Evolutionary conservation across 768 basidiomycete genomes (phyloP).

Genomic region (Hypholoma fasciculare): DNA sequence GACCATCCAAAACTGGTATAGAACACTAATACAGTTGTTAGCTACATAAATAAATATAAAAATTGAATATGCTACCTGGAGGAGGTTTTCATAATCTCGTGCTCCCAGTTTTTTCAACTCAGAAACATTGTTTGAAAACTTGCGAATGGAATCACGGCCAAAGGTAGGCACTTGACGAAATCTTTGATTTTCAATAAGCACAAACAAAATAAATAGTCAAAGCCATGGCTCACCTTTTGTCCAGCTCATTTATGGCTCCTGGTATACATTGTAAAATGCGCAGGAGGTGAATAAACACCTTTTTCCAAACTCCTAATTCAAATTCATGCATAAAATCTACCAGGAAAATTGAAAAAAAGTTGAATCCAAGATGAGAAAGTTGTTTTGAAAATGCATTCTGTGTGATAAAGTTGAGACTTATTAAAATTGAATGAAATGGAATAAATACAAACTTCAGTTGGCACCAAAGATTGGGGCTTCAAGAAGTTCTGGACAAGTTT

Average conservation of each 20-base stretch:
- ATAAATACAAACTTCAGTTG: too few species aligned
- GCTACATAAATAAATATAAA: too few species aligned
- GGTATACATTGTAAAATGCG: constrained; percentile 24
- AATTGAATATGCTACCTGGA: too few species aligned
- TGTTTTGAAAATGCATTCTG: constrained; percentile 1
- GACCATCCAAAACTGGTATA: constrained; percentile 33
- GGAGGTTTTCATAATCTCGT: constrained; percentile 33
- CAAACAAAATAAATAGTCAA: too few species aligned
- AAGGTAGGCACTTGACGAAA: constrained; percentile 15
- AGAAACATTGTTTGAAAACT: constrained; percentile 24
- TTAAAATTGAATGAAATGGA: too few species aligned
- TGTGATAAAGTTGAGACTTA: too few species aligned
- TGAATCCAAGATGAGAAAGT: constrained; percentile 18
- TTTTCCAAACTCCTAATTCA: constrained; percentile 39
- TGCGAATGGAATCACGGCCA: constrained; percentile 21
- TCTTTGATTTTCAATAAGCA: too few species aligned
- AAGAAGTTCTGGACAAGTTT: too few species aligned
- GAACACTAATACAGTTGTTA: constrained; percentile 31
- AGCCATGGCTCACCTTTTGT: too few species aligned
- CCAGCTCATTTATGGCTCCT: background rate
- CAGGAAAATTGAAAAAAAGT: constrained; percentile 29
- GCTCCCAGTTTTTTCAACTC: constrained; percentile 27
- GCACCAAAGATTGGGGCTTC: too few species aligned
- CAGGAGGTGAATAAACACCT: constrained; percentile 33
- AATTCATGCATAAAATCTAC: constrained; percentile 41